phyloP scores from a whole-genome alignment of 1,284 basidiomycete species.

The Tilletia setariae region DNA sequence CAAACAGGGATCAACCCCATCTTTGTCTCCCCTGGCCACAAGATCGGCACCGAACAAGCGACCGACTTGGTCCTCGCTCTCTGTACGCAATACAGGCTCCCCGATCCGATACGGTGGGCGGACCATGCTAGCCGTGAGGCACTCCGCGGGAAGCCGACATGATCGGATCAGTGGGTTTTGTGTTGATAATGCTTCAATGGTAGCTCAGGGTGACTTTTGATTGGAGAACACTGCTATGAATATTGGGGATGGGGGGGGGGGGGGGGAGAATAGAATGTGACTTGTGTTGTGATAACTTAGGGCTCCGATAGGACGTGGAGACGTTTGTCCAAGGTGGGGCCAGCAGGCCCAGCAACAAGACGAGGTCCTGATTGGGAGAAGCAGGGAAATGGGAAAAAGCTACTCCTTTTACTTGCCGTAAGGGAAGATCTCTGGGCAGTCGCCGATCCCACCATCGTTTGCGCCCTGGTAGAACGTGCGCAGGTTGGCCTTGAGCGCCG shows the following conservation, averaged over 20 bases:
- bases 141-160: not conserved
- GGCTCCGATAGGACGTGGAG: no score
- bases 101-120: not conserved
- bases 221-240: no score
- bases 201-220: no score
- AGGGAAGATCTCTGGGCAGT: slow-evolving; percentile 14
- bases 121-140: slow-evolving; percentile 1
- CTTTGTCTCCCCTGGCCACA: slow-evolving; percentile 14
- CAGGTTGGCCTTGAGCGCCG: slow-evolving; percentile 2
- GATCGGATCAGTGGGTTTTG: no score
- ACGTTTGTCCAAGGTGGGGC: not conserved
- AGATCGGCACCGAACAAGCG: not conserved
- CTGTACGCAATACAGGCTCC: not conserved
- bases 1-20: slow-evolving; percentile 3
- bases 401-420: slow-evolving; percentile 2
- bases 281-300: no score
- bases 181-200: no score
- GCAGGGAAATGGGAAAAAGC: not conserved
- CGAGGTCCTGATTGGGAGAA: not conserved
- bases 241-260: no score
- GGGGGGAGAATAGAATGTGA: no score
- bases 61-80: slow-evolving; percentile 6
- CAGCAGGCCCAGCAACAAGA: no score
- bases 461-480: slow-evolving; percentile 11
- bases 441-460: not conserved